These are phyloP conservation scores for Sapria himalayana DNA, from an alignment of 345 rosid species.

Conservation along the genomic window DNA sequence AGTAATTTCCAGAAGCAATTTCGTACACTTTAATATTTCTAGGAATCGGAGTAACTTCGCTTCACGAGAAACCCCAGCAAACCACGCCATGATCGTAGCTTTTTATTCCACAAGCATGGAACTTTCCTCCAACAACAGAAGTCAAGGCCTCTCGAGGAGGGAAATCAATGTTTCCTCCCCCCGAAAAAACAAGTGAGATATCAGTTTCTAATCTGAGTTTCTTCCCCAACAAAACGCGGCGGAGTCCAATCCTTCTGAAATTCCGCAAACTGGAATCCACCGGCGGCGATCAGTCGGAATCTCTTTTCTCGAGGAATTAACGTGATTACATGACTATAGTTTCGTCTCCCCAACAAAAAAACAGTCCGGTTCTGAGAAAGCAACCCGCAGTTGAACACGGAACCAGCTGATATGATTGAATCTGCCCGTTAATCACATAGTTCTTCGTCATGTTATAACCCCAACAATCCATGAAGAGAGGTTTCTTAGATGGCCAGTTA, in stretches of 20 bases:
- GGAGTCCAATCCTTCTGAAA: constrained; percentile 34
- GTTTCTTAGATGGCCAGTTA: constrained; percentile 27
- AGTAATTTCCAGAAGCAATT: constrained; percentile 84
- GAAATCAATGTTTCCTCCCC: constrained; percentile 35
- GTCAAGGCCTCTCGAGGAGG: constrained; percentile 62
- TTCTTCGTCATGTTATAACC: constrained; percentile 91
- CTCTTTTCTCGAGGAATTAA: constrained; percentile 41
- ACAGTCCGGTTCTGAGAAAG: constrained; percentile 46
- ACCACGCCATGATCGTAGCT: constrained; percentile 34
- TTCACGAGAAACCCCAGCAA: constrained; percentile 89
- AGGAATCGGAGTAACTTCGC: constrained; percentile 49
- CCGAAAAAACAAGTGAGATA: constrained; percentile 28
- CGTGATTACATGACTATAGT: constrained; percentile 62
- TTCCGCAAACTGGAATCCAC: constrained; percentile 97
- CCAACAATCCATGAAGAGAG: constrained; percentile 78
- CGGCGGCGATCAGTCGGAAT: constrained; percentile 75
- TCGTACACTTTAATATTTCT: constrained; percentile 26
- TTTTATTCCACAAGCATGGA: constrained; percentile 93
- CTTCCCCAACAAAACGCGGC: constrained; percentile 78
- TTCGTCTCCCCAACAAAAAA: constrained; percentile 89
- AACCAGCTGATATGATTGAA: constrained; percentile 79
- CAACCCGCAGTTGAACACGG: constrained; percentile 80
- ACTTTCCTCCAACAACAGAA: constrained; percentile 69
- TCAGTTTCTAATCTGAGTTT: constrained; percentile 69
- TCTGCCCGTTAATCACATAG: constrained; percentile 49